phyloP scores from a whole-genome alignment of 2,329 filamentous ascomycete genomes.

The Trichoderma gracile region DNA sequence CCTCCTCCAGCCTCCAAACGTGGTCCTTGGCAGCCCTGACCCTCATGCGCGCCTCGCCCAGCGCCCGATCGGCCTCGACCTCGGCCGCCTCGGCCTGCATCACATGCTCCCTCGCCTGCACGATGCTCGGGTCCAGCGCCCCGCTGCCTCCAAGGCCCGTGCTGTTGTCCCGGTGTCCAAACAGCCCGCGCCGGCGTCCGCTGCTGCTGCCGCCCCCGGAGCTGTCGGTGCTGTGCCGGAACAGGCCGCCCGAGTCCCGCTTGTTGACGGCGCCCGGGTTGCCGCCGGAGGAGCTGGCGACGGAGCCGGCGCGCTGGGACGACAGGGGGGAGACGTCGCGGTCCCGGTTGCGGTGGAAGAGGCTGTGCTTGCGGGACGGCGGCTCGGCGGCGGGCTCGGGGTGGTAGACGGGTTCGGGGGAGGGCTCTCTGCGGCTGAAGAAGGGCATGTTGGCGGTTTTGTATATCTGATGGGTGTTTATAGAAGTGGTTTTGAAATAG shows the following conservation, averaged over 20 bases:
- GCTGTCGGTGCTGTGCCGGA: slow-evolving; percentile 27
- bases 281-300: slow-evolving; percentile 10
- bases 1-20: slow-evolving; percentile 62
- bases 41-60: slow-evolving; percentile 57
- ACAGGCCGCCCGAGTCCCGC: slow-evolving; percentile 19
- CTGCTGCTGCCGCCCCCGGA: not conserved
- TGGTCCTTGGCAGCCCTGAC: slow-evolving; percentile 65
- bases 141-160: slow-evolving; percentile 48
- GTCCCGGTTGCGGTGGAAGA: slow-evolving; percentile 40
- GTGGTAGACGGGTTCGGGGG: slow-evolving; percentile 38
- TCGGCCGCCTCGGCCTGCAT: slow-evolving; percentile 64
- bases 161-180: slow-evolving; percentile 39
- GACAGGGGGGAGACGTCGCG: slow-evolving; percentile 33
- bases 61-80: slow-evolving; percentile 63
- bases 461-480: not conserved
- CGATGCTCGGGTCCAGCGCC: slow-evolving; percentile 61
- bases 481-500: not conserved
- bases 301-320: slow-evolving; percentile 18
- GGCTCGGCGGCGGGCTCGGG: slow-evolving; percentile 33
- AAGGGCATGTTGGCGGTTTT: slow-evolving; percentile 34
- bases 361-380: slow-evolving; percentile 22
- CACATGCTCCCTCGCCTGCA: slow-evolving; percentile 62
- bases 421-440: slow-evolving; percentile 37
- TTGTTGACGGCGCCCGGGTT: slow-evolving; percentile 9
- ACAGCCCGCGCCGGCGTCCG: slow-evolving; percentile 33